Base-by-base conservation (phyloP, 176 grass and related monocot species). In the Leersia perrieri region DNA sequence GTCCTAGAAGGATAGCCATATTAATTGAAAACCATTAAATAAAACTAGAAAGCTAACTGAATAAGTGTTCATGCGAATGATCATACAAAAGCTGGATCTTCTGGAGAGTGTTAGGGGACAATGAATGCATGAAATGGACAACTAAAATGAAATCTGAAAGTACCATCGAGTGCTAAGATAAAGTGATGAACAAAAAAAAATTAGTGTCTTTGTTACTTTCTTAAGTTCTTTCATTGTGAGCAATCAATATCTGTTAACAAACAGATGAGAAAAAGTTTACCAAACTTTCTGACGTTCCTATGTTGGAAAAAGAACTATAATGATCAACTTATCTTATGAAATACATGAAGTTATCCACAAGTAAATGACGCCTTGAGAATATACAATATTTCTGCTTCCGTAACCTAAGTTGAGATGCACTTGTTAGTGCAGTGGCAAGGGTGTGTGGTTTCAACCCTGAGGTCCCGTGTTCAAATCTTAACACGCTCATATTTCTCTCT, bases 1-100 rank as follows among this genome's bases (percentile, higher is more conserved):
- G 79, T 89, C 92, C 89, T 94, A 85, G 22, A 81, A 84, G 66
- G 49, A 16, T 80, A 26, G 7, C 57, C 23, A 66, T 82, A 83
- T 82, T 71, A 87, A 63, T 75, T 70, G 20, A 20, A 74, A 11
- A 72, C 5, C 25, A 65, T 28, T 42, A 42, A 41, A 51, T 82
- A 64, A 77, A 65, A 35, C 3, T 3, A 47, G 8, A 14, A 84
- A 80, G 33, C 3, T 78, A 47, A 32, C 31, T 75, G 6, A 55
- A 60, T 14, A 7, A 38, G 30, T 23, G 11, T 4, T n/a, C 5
- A 45, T 28, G 11, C 10, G 57, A 70, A 72, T 36, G 16, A 53
- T 53, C 49, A 53, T 20, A 65, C 0, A 85, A 39, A 28, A 69
- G 53, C 35, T 16, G 5, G 28, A 44, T 67, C 2, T 31, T 68